Base-by-base conservation (phyloP, 768 basidiomycete species). In the Amylocystis lapponica region DNA sequence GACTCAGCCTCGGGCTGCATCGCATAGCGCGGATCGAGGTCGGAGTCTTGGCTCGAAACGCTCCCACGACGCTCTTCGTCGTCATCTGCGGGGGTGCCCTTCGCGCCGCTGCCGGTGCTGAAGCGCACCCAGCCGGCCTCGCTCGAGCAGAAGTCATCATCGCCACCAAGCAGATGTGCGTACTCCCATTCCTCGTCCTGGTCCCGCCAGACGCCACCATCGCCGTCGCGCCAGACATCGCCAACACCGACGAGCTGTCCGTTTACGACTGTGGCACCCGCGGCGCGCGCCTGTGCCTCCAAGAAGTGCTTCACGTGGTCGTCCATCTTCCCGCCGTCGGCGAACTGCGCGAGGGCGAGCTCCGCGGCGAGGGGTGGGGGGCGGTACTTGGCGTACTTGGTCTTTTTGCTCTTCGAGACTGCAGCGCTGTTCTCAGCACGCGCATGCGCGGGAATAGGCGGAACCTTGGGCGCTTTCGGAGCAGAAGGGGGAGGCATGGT, bases 101-200 rank as follows among this genome's bases (percentile, higher is more conserved):
- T 53, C 52, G 36, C 56, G 57, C 9, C 54, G 58, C 10, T 57
- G 4, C 42, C 61, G 43, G 76, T 72, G 19, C 75, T 69, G 67
- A 75, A 78, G 27, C 63, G 64, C n/a, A 57, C 58, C 37, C 67
- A 66, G 39, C 59, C 58, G 17, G 48, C 52, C 26, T 54, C 54
- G 20, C 41, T 46, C 31, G 55, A 50, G 20, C 49, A 46, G 47
- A 52, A 48, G 23, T 55, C 60, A 11, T 63, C 56, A 12, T 66
- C 58, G 20, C 65, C 68, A 33, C 61, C 65, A 23, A 87, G 69
- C 8, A 87, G 70, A 44, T 76, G 79, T 12, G 70, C 66, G 49
- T 79, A 84, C 54, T 87, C 85, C 70, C 74, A 69, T 53, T 80
- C 75, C 58, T 87, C 85, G 10, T 83, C 81, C 41, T 72, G 75